Evolutionary conservation across 2,329 filamentous ascomycete species (phyloP).

Genomic region (Exophiala oligosperma): DNA sequence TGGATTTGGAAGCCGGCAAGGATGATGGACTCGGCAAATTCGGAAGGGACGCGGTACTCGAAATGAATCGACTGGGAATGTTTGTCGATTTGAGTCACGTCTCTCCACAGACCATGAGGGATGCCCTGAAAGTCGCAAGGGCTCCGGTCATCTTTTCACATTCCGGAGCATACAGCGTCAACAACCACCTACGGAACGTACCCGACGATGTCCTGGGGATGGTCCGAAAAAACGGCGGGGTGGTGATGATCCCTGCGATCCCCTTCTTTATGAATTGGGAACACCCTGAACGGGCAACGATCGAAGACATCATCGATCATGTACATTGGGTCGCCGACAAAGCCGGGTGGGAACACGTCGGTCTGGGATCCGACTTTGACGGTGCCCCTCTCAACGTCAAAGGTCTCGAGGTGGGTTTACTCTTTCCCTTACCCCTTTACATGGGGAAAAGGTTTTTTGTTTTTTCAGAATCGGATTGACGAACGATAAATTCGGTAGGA

Average conservation of each 20-base stretch:
- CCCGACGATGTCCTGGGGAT: conserved; percentile 42
- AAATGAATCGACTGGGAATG: conserved; percentile 35
- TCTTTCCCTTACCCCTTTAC: background rate
- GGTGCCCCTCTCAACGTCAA: conserved; percentile 44
- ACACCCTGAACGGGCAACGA: conserved; percentile 50
- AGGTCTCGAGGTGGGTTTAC: conserved; percentile 21
- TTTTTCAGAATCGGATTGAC: too few relatives aligned
- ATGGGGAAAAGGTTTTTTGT: too few relatives aligned
- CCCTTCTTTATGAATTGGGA: conserved; percentile 35
- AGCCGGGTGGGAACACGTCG: conserved; percentile 85
- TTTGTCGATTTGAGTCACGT: conserved; percentile 33
- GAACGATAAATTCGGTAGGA: background rate
- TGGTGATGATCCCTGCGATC: conserved; percentile 45
- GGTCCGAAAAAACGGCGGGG: conserved; percentile 39
- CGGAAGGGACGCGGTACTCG: conserved; percentile 27
- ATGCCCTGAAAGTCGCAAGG: conserved; percentile 27
- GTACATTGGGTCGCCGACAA: conserved; percentile 76
- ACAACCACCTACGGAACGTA: conserved; percentile 40
- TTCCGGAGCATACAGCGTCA: conserved; percentile 28
- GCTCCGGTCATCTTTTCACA: conserved; percentile 32
- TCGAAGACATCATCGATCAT: conserved; percentile 76
- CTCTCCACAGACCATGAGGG: conserved; percentile 30
- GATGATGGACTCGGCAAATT: conserved; percentile 30
- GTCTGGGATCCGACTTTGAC: conserved; percentile 86
- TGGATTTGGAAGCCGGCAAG: conserved; percentile 17